phyloP scores from a whole-genome alignment of 495 filamentous ascomycete species.

The Penicillium goetzii region DNA sequence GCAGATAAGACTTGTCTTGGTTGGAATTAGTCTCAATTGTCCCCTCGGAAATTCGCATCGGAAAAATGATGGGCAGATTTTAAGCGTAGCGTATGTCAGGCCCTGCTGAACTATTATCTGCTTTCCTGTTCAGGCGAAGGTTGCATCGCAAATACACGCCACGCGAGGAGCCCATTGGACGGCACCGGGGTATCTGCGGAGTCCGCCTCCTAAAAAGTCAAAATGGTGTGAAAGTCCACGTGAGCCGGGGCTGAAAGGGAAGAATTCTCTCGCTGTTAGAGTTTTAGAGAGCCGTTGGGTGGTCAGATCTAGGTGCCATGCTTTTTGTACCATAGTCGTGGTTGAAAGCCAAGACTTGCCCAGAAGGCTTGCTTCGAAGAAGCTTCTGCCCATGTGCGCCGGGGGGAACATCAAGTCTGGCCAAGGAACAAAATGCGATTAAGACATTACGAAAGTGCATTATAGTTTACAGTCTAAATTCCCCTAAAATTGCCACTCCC shows the following conservation, averaged over 20 bases:
- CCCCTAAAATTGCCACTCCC: not conserved
- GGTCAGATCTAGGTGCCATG: not conserved
- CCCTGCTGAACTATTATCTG: not conserved
- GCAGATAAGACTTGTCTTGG: slow-evolving; percentile 8
- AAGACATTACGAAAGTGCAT: not conserved
- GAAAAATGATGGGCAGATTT: slow-evolving; percentile 1
- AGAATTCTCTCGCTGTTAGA: not conserved
- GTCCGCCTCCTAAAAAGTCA: slow-evolving; percentile 8
- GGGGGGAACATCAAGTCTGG: not conserved
- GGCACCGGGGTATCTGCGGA: slow-evolving; percentile 6
- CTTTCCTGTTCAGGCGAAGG: not conserved
- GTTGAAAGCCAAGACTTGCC: slow-evolving; percentile 9
- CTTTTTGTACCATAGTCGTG: not conserved
- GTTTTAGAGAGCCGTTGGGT: not conserved
- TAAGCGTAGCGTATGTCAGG: slow-evolving; percentile 4
- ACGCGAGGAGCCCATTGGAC: slow-evolving; percentile 9
- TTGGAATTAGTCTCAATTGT: not conserved
- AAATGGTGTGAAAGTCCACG: slow-evolving; percentile 4
- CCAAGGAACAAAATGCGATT: not conserved
- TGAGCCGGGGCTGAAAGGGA: not conserved
- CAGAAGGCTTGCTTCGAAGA: slow-evolving; percentile 15
- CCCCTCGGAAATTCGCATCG: not conserved
- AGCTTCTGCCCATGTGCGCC: slow-evolving; percentile 4
- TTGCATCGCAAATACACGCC: slow-evolving; percentile 1
- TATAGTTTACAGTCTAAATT: not conserved